These are phyloP conservation scores for Phyllosticta paracitricarpa DNA, from an alignment of 2,329 filamentous ascomycete genomes.

Conservation along the genomic window DNA sequence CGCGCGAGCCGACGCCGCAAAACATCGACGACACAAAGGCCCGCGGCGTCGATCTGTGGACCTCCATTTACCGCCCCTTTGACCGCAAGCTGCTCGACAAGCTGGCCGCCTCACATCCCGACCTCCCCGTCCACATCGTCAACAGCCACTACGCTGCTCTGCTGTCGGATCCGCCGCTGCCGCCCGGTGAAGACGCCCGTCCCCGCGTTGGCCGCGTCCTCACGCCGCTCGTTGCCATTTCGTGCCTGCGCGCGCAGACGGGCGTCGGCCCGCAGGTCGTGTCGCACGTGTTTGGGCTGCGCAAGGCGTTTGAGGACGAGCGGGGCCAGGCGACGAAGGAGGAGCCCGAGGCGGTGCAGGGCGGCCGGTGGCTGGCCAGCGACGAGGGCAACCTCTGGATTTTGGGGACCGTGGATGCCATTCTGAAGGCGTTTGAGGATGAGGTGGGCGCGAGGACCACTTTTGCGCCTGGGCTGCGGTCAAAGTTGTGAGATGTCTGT, in stretches of 20 bases:
- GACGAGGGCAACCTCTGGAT: conserved; percentile 58
- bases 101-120: conserved; percentile 66
- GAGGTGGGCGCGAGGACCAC: conserved; percentile 25
- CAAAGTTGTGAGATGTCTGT: conserved; percentile 21
- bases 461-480: conserved; percentile 44
- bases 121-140: conserved; percentile 72
- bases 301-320: conserved; percentile 63
- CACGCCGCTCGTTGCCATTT: conserved; percentile 63
- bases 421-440: conserved; percentile 44
- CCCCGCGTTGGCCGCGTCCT: conserved; percentile 56
- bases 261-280: conserved; percentile 75
- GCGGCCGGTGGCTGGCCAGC: conserved; percentile 50
- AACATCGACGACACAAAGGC: conserved; percentile 46
- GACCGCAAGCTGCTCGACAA: conserved; percentile 60
- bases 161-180: conserved; percentile 48
- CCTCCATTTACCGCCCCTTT: conserved; percentile 66
- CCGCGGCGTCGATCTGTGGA: conserved; percentile 60
- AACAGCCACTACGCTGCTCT: conserved; percentile 63
- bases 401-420: conserved; percentile 49
- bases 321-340: conserved; percentile 46
- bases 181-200: conserved; percentile 17
- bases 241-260: conserved; percentile 67
- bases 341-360: conserved; percentile 25
- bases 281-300: conserved; percentile 69
- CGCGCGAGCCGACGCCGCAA: conserved; percentile 35